Conservation (phyloP, 163 green algal genomes). For the Chloromonas sp. region DNA sequence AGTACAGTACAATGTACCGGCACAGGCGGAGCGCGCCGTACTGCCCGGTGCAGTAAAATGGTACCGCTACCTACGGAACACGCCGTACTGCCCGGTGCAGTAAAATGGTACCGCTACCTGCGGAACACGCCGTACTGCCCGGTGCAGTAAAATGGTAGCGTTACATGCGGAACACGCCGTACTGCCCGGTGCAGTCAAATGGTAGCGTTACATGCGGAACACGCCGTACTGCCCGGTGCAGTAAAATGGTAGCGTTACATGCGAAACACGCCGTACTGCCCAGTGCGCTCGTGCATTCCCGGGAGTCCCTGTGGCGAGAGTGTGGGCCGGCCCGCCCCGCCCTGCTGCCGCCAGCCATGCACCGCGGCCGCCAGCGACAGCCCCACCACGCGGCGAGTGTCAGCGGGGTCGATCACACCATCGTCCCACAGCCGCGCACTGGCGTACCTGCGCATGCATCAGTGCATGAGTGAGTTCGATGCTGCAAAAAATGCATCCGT, state of each 20-base stretch:
- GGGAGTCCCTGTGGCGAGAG: not conserved
- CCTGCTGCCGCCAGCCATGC: not conserved
- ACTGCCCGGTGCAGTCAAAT: not conserved
- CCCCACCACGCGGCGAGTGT: slow-evolving; percentile 75
- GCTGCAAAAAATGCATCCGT: too few species aligned
- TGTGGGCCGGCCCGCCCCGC: not conserved
- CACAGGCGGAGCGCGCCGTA: too few species aligned
- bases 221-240: slow-evolving; percentile 5
- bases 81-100: not conserved
- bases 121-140: not conserved
- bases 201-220: slow-evolving; percentile 16
- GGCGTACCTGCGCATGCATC: slow-evolving; percentile 43
- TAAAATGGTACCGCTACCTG: not conserved
- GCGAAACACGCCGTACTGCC: slow-evolving; percentile 18
- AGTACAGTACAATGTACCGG: too few species aligned
- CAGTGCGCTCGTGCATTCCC: not conserved
- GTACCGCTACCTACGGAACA: too few species aligned
- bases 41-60: too few species aligned
- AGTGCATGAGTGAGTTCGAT: too few species aligned
- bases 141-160: not conserved
- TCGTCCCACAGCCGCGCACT: slow-evolving; percentile 91
- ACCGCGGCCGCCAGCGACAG: slow-evolving; percentile 61
- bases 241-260: not conserved
- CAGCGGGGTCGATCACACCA: slow-evolving; percentile 81
- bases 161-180: not conserved